Conservation (phyloP, 2,329 filamentous ascomycete genomes). For the Pseudophaeomoniella oleicola region DNA sequence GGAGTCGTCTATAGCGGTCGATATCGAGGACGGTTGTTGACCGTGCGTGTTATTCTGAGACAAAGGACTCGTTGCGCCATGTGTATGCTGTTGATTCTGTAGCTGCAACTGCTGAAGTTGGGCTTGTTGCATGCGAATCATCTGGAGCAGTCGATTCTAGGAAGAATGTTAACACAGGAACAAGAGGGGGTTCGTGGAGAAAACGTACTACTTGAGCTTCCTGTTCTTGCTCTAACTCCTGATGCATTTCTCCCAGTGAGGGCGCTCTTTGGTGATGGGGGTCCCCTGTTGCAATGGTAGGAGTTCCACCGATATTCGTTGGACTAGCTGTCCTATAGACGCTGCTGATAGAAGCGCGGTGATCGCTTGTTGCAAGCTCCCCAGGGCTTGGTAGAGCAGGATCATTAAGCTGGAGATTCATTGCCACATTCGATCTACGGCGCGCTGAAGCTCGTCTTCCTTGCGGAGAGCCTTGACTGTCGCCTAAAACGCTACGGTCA, state of each 20-base stretch:
- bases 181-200: neutral
- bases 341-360: slow-evolving; percentile 22
- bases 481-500: slow-evolving; percentile 30
- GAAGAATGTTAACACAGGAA: slow-evolving; percentile 1
- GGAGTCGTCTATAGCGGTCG: slow-evolving; percentile 25
- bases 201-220: slow-evolving; percentile 33
- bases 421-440: slow-evolving; percentile 25
- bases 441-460: slow-evolving; percentile 21
- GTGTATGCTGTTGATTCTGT: slow-evolving; percentile 18
- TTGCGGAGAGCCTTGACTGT: slow-evolving; percentile 18
- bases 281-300: slow-evolving; percentile 27
- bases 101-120: slow-evolving; percentile 25
- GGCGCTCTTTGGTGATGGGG: slow-evolving; percentile 33
- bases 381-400: slow-evolving; percentile 19
- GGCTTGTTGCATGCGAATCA: slow-evolving; percentile 32
- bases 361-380: slow-evolving; percentile 22
- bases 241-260: slow-evolving; percentile 33
- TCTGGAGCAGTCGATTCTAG: slow-evolving; percentile 33
- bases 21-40: slow-evolving; percentile 9
- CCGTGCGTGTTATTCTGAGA: slow-evolving; percentile 3
- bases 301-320: slow-evolving; percentile 25
- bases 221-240: slow-evolving; percentile 36
- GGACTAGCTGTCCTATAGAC: slow-evolving; percentile 26
- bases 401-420: slow-evolving; percentile 25
- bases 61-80: neutral